phyloP scores from a whole-genome alignment of 176 grass and related monocot species.

The Triticum urartu region DNA sequence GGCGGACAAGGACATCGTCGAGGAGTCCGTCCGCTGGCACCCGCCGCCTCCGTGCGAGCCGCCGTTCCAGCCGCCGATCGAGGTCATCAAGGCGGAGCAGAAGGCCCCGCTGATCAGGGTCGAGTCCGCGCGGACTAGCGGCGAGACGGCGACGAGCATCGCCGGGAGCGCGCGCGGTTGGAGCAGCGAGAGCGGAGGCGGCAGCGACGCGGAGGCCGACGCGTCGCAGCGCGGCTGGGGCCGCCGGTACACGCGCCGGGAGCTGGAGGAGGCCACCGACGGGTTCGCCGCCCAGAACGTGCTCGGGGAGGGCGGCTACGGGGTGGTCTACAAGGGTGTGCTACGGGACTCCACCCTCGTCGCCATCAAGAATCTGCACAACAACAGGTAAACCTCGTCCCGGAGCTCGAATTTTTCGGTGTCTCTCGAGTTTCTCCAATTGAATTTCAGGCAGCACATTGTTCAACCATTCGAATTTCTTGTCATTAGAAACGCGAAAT shows the following conservation, averaged over 20 bases:
- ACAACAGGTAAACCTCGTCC: slow-evolving; percentile 60
- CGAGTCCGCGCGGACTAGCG: slow-evolving; percentile 34
- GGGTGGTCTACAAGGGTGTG: slow-evolving; percentile 81
- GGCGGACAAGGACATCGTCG: slow-evolving; percentile 47
- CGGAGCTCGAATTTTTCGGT: neutral
- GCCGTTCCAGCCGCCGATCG: slow-evolving; percentile 47
- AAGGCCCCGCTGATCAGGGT: slow-evolving; percentile 27
- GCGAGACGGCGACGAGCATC: slow-evolving; percentile 26
- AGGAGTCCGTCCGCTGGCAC: slow-evolving; percentile 45
- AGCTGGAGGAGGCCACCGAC: slow-evolving; percentile 69
- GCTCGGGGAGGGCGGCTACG: slow-evolving; percentile 80
- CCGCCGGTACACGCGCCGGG: slow-evolving; percentile 56
- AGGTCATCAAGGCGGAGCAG: slow-evolving; percentile 59
- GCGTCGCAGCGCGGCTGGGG: slow-evolving; percentile 73
- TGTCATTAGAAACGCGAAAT: neutral
- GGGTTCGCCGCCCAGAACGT: slow-evolving; percentile 62
- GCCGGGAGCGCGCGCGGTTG: slow-evolving; percentile 31
- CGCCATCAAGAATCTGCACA: slow-evolving; percentile 92
- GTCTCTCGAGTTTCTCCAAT: neutral
- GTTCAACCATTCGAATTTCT: neutral
- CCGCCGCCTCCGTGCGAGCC: slow-evolving; percentile 16
- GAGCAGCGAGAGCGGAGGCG: slow-evolving; percentile 24
- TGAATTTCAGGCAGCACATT: neutral
- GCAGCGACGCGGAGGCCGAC: slow-evolving; percentile 38
- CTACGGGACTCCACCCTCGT: slow-evolving; percentile 60